Evolutionary conservation across 176 grass and related monocot genomes (phyloP).

Genomic region (Rhynchospora tenuis): DNA sequence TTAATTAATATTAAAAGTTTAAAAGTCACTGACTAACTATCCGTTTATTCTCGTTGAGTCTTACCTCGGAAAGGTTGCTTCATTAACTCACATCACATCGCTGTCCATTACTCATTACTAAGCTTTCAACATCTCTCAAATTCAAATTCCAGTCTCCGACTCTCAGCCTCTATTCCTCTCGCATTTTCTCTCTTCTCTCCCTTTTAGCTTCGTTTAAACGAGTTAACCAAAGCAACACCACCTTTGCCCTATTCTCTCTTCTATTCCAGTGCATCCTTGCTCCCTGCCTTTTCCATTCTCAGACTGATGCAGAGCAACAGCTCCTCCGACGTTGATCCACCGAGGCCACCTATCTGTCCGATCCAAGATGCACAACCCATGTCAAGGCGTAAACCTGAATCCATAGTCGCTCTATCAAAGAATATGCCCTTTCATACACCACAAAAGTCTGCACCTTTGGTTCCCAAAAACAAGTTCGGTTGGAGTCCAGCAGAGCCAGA

Average conservation of each 20-base stretch:
- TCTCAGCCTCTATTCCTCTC: neutral
- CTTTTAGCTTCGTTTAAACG: no score
- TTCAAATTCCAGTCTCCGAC: conserved; percentile 7
- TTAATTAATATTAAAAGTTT: no score
- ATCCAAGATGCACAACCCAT: conserved; percentile 40
- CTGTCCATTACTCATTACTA: no score
- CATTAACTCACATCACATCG: no score
- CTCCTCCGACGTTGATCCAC: conserved; percentile 25
- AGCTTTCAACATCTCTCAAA: neutral
- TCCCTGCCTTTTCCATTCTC: no score
- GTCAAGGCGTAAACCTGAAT: conserved; percentile 61
- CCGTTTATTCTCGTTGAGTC: no score
- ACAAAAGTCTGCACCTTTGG: conserved; percentile 42
- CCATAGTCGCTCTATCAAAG: conserved; percentile 44
- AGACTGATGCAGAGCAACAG: conserved; percentile 20
- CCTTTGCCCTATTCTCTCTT: no score
- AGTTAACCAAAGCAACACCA: no score
- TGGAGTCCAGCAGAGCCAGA: conserved; percentile 42
- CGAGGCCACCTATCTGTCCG: conserved; percentile 23
- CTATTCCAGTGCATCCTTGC: no score
- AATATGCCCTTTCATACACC: conserved; percentile 65
- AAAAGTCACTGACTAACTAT: no score
- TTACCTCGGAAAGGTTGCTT: no score
- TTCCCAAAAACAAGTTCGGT: conserved; percentile 47
- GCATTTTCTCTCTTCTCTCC: no score